Conservation (phyloP, 2,329 filamentous ascomycete species). For the Colletotrichum orchidophilum region DNA sequence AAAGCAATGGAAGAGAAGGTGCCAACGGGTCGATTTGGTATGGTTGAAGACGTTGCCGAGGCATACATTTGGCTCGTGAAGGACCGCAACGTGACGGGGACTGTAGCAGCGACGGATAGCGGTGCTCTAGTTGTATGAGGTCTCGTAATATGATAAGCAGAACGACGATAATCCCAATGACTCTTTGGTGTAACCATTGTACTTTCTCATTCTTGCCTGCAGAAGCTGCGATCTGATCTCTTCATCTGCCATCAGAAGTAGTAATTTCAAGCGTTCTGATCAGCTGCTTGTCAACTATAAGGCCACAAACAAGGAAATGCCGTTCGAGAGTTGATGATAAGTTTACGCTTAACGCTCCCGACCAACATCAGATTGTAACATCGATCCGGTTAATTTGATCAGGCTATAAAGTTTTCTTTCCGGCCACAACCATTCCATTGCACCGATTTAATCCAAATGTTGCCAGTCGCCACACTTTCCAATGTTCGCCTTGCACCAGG, state of each 20-base stretch:
- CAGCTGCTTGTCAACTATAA: constrained; percentile 34
- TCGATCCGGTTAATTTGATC: too few species aligned
- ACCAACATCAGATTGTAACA: too few species aligned
- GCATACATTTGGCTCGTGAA: constrained; percentile 22
- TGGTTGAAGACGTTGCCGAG: constrained; percentile 16
- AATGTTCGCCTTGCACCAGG: neutral
- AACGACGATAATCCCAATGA: neutral
- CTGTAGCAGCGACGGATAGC: constrained; percentile 10
- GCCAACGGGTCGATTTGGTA: neutral
- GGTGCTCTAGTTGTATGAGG: neutral
- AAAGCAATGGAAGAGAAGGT: neutral
- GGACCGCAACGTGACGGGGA: constrained; percentile 19
- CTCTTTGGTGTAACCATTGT: neutral
- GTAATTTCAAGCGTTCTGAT: constrained; percentile 35
- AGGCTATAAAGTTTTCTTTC: too few species aligned
- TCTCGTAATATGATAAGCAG: too few species aligned
- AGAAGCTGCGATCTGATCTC: neutral
- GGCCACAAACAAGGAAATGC: too few species aligned
- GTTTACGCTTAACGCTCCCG: too few species aligned
- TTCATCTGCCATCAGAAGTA: neutral
- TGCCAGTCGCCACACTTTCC: neutral
- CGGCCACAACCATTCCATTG: too few species aligned
- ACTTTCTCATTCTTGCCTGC: neutral
- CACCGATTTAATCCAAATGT: neutral
- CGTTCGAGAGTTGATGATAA: too few species aligned